Evolutionary conservation across 1,284 basidiomycete genomes (phyloP), one percentile per base, ranked within the genome.

Genomic region (Somion occarium): DNA sequence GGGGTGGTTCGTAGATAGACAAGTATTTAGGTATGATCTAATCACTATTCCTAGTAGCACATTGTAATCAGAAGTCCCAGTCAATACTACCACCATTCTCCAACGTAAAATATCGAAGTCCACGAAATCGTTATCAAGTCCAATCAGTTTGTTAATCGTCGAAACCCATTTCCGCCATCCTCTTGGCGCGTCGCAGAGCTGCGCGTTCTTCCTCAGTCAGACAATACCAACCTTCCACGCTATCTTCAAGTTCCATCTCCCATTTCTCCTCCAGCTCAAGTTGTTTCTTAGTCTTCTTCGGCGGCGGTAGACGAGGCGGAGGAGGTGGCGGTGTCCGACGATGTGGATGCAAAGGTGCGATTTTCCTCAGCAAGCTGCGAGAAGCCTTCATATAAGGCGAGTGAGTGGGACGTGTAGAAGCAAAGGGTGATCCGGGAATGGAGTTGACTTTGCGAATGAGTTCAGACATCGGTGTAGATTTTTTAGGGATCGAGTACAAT

Each of bases 281-380:
- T 67, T 86, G 79, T 65, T 89, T 89, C 72, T 89, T 88, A 43
- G 75, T 82, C 71, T 89, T 89, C 69, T 84, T 80, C 46, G 74
- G 75, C 41, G 76, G 80, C 20, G 80, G 82, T 0, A 80, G 80
- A 13, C 79, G 78, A 1, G 84, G 85, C 0, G 74, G 78, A 0
- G 84, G 83, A 0, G 80, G 80, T 0, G 87, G 85, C 0, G 87
- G 87, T 1, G 83, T 80, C 5, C 78, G 75, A 43, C 86, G 71
- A 61, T 85, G 85, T 5, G 80, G 78, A 59, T 89, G 87, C 19
- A 90, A 70, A 0, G 87, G 86, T 9, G 84, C 88, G 52, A 90
- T 89, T 27, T 73, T 74, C 0, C 80, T 78, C 26, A 90, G 73
- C 46, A 76, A 64, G 38, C 72, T 74, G 42, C 79, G 78, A 3